Percentiles rank a stretch among this genome's conserved stretches.
phyloP scores from a whole-genome alignment of 805 yeast genomes.

The Lachancea cidri region DNA sequence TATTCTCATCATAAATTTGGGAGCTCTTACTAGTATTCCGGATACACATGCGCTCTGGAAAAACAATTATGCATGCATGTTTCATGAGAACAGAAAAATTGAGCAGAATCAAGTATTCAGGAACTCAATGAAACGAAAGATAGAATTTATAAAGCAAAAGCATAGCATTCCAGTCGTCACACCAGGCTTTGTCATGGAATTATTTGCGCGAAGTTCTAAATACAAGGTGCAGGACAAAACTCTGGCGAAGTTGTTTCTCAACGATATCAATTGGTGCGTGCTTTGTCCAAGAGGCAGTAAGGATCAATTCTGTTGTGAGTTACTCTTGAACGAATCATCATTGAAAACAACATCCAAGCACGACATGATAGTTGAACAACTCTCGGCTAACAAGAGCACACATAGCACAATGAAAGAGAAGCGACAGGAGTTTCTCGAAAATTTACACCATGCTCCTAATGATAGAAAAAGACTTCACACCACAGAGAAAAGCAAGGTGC shows the following conservation, averaged over 20 bases:
- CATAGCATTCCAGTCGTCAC: slow-evolving; percentile 31
- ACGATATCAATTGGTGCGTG: slow-evolving; percentile 32
- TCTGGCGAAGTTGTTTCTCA: slow-evolving; percentile 14
- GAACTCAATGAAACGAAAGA: slow-evolving; percentile 31
- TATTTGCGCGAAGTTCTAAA: slow-evolving; percentile 16
- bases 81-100: slow-evolving; percentile 12
- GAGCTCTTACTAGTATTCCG: slow-evolving; percentile 26
- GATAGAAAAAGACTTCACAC: not conserved
- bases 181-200: slow-evolving; percentile 28
- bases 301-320: slow-evolving; percentile 18
- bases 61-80: slow-evolving; percentile 27
- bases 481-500: not conserved
- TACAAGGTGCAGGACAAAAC: slow-evolving; percentile 1
- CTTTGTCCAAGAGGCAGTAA: slow-evolving; percentile 28
- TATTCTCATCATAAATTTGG: slow-evolving; percentile 26
- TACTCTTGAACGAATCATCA: slow-evolving; percentile 6
- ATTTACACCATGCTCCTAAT: not conserved
- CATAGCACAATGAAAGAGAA: not conserved
- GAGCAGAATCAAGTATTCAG: slow-evolving; percentile 24
- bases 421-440: not conserved
- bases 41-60: slow-evolving; percentile 25
- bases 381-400: not conserved
- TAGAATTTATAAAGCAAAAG: slow-evolving; percentile 27
- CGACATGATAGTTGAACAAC: not conserved
- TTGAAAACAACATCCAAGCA: slow-evolving; percentile 3